Evolutionary conservation across 805 yeast species (phyloP).

Genomic region (Komagataella ulmi): DNA sequence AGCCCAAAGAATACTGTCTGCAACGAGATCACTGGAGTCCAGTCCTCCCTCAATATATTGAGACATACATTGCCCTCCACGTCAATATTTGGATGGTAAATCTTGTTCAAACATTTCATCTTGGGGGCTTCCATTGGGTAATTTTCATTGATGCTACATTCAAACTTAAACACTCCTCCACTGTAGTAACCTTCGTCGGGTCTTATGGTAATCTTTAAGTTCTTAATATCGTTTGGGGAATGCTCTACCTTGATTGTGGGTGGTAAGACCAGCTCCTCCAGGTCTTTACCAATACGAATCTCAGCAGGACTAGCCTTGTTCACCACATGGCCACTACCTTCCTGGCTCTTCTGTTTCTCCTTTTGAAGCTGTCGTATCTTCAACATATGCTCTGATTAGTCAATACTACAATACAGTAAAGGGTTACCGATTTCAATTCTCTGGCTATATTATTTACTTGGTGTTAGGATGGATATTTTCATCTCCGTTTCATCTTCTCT

Average conservation of each 20-base stretch:
- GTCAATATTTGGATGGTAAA: constrained; percentile 93
- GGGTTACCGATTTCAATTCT: no score
- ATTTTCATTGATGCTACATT: constrained; percentile 49
- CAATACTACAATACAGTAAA: no score
- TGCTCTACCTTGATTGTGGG: constrained; percentile 35
- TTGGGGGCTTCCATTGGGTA: constrained; percentile 93
- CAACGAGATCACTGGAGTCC: constrained; percentile 87
- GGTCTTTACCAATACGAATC: constrained; percentile 62
- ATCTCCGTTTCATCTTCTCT: constrained; percentile 44
- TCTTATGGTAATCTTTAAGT: constrained; percentile 38
- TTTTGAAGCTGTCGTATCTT: constrained; percentile 17
- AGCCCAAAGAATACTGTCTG: constrained; percentile 77
- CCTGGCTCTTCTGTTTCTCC: constrained; percentile 8
- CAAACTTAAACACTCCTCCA: constrained; percentile 59
- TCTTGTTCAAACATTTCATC: constrained; percentile 54
- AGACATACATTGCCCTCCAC: constrained; percentile 82
- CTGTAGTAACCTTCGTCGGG: constrained; percentile 68
- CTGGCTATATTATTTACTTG: not conserved
- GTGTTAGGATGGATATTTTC: not conserved
- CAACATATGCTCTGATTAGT: constrained; percentile 7
- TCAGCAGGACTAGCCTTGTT: constrained; percentile 38
- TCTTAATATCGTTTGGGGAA: constrained; percentile 44
- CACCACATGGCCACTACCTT: not conserved
- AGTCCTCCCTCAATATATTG: constrained; percentile 85
- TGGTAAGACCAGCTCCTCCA: constrained; percentile 58